Evolutionary conservation across 352 stramenopile genomes (phyloP).

Genomic region (Pythium vanterpoolii): DNA sequence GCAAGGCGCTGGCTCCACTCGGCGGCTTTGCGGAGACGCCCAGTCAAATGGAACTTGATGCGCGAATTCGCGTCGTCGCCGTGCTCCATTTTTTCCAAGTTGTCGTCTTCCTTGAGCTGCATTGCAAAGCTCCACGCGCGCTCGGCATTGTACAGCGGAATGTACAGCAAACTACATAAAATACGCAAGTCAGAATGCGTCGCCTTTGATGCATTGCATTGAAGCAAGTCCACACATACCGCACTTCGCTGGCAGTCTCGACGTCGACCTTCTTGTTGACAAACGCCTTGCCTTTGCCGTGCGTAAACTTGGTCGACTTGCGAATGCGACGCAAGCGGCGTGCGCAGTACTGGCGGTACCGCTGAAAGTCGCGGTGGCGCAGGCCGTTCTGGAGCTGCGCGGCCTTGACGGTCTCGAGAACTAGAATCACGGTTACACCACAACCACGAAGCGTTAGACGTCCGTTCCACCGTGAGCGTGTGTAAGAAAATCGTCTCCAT

Average conservation of each 20-base stretch:
- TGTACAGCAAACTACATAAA: constrained; percentile 62
- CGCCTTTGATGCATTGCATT: too few relatives aligned
- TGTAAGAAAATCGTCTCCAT: background rate
- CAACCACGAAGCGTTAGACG: background rate
- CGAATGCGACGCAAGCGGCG: constrained; percentile 82
- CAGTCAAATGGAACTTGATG: constrained; percentile 88
- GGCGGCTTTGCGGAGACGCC: constrained; percentile 81
- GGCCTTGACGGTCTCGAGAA: constrained; percentile 87
- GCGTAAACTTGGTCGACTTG: constrained; percentile 87
- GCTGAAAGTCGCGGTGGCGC: constrained; percentile 88
- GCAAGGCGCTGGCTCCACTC: constrained; percentile 86
- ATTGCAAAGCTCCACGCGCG: constrained; percentile 90
- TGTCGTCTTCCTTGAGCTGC: constrained; percentile 89
- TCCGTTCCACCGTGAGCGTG: background rate
- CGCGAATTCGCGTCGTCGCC: constrained; percentile 82
- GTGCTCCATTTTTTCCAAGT: constrained; percentile 82
- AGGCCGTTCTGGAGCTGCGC: constrained; percentile 89
- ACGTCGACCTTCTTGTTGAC: constrained; percentile 82
- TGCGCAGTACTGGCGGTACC: constrained; percentile 90
- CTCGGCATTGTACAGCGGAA: constrained; percentile 90
- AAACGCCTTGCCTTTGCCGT: constrained; percentile 84
- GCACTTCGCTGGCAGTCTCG: constrained; percentile 66
- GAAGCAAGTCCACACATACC: constrained; percentile 30
- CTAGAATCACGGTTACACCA: constrained; percentile 19
- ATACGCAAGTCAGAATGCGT: too few relatives aligned